Base-by-base conservation (phyloP, 2,329 filamentous ascomycete species). In the Trichoderma semiorbis region DNA sequence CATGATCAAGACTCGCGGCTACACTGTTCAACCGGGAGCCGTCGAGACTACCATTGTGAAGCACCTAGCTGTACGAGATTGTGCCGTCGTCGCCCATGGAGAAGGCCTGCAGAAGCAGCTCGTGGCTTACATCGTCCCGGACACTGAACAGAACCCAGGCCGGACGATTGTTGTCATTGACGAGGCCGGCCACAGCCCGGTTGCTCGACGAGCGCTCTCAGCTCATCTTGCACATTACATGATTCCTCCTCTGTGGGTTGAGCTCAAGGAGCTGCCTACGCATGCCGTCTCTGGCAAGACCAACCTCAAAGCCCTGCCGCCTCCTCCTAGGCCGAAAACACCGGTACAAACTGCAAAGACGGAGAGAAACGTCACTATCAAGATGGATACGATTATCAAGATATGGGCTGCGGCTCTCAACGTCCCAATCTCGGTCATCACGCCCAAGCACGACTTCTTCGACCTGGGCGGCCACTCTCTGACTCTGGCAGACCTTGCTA, bases 1-100 rank as follows among this genome's bases (percentile, higher is more conserved):
- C 14, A 94, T 94, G 92, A 94, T 94, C 82, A 94, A 94, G 81
- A 87, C 93, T 12, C 89, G 92, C 72, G 92, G 92, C 1, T 94
- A 94, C 77, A 93, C 91, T 1, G 90, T 94, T 3, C 92, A 94
- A 28, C 92, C 92, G 7, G 90, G 90, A 8, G 93, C 93, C 72
- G 92, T 94, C 1, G 91, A 95, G 78, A 91, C 90, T 75, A 89
- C 90, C 7, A 92, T 95, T 71, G 84, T 90, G 70, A 88, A 89
- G 75, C 85, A 92, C 74, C 82, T 95, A 36, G 91, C 91, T 14
- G 91, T 94, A 66, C 88, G 87, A 2, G 88, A 90, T 63, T 94
- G 92, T 74, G 91, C 90, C 1, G 91, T 95, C 0, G 82, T 92
- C 26, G 88, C 91, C n/a, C 87, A 92, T 75, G 92, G 92, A 1